Evolutionary conservation across 23 red algal species (phyloP).

Genomic region (Gracilaria vermiculophylla): DNA sequence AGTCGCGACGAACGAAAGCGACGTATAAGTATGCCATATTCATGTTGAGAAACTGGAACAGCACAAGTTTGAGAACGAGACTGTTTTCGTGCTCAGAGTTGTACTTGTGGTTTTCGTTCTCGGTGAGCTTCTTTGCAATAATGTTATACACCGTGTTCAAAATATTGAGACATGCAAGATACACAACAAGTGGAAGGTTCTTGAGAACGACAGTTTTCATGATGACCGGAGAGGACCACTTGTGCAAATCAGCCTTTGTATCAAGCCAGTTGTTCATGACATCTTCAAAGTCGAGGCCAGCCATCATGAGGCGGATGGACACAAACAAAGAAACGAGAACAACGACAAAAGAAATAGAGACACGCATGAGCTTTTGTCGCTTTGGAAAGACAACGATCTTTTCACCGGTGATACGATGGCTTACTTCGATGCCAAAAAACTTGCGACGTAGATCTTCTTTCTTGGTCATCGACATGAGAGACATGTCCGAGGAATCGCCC

Average conservation of each 20-base stretch:
- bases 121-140: slow-evolving; percentile 68
- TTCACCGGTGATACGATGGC: slow-evolving; percentile 77
- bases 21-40: slow-evolving; percentile 88
- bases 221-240: slow-evolving; percentile 63
- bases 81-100: slow-evolving; percentile 79
- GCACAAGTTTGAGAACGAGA: slow-evolving; percentile 82
- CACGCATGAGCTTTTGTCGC: slow-evolving; percentile 36
- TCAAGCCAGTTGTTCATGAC: slow-evolving; percentile 57
- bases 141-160: slow-evolving; percentile 58
- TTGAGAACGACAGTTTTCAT: slow-evolving; percentile 69
- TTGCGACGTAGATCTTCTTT: slow-evolving; percentile 77
- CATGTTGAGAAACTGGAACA: slow-evolving; percentile 88
- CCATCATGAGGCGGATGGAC: slow-evolving; percentile 71
- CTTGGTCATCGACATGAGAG: slow-evolving; percentile 62
- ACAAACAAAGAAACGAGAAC: slow-evolving; percentile 57
- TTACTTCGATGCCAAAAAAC: slow-evolving; percentile 71
- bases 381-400: slow-evolving; percentile 76
- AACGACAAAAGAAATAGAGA: slow-evolving; percentile 35
- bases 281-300: slow-evolving; percentile 71
- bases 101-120: slow-evolving; percentile 89
- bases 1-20: slow-evolving; percentile 76
- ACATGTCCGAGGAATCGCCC: slow-evolving; percentile 76
- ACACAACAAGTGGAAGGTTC: slow-evolving; percentile 68
- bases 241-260: slow-evolving; percentile 40
- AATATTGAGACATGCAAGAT: slow-evolving; percentile 69